These are phyloP conservation scores for Posidonia oceanica DNA, from an alignment of 116 monocot genomes.

Conservation along the genomic window DNA sequence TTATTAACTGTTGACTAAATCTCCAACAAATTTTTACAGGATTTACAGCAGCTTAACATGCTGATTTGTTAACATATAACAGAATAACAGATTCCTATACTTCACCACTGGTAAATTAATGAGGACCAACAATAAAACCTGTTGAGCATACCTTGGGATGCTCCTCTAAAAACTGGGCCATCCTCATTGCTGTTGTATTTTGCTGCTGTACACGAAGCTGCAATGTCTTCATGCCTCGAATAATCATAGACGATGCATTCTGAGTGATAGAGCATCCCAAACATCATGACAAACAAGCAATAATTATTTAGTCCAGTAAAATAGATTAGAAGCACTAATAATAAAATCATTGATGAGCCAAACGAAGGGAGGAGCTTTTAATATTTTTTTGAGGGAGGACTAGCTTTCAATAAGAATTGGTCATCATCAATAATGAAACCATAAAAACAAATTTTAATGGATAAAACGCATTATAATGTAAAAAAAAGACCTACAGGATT, in stretches of 20 bases:
- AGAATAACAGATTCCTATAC: too few relatives aligned
- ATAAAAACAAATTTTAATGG: background rate
- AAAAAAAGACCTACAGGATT: constrained; percentile 63
- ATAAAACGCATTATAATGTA: background rate
- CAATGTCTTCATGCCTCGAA: constrained; percentile 85
- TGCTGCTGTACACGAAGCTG: constrained; percentile 82
- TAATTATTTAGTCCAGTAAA: too few relatives aligned
- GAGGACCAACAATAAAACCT: background rate
- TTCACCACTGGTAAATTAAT: background rate
- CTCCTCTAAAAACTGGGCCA: constrained; percentile 99
- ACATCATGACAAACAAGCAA: too few relatives aligned
- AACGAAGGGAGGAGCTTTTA: too few relatives aligned
- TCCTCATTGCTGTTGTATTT: constrained; percentile 83
- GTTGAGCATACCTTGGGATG: constrained; percentile 73
- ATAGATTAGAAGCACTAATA: too few relatives aligned
- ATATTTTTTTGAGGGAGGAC: too few relatives aligned
- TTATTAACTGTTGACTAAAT: too few relatives aligned
- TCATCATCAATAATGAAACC: background rate
- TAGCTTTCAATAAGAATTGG: too few relatives aligned
- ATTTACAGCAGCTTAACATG: too few relatives aligned
- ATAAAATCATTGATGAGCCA: too few relatives aligned
- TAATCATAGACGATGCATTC: constrained; percentile 86
- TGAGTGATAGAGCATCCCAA: constrained; percentile 5
- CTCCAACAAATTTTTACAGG: too few relatives aligned
- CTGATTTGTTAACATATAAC: too few relatives aligned